phyloP scores from a whole-genome alignment of 495 filamentous ascomycete genomes.

The Penicillium samsonianum region DNA sequence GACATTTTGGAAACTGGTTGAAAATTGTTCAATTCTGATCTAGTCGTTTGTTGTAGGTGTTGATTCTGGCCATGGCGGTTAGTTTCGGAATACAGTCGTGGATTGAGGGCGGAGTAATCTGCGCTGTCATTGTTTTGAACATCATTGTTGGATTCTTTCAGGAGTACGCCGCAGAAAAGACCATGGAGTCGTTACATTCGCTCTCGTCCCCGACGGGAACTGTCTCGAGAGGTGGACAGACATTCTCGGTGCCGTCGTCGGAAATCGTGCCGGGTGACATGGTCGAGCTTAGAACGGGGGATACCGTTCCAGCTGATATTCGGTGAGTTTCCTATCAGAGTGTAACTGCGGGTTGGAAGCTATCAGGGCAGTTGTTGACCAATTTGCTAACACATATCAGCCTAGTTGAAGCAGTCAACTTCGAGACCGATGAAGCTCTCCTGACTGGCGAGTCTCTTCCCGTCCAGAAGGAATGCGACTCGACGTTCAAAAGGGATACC shows the following conservation, averaged over 20 bases:
- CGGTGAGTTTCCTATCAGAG: conserved; percentile 51
- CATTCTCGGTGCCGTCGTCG: conserved; percentile 48
- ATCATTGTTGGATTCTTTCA: conserved; percentile 66
- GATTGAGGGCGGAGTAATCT: conserved; percentile 68
- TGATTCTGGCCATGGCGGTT: conserved; percentile 65
- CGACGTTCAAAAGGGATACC: conserved; percentile 74
- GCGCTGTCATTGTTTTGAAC: conserved; percentile 64
- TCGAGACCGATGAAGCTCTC: conserved; percentile 69
- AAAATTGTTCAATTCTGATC: conserved; percentile 26
- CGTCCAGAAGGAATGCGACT: conserved; percentile 54
- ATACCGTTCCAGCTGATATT: conserved; percentile 73
- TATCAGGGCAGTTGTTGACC: conserved; percentile 51
- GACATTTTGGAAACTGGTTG: neutral
- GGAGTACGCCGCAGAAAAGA: conserved; percentile 69
- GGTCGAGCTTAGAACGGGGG: conserved; percentile 72
- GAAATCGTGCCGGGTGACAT: conserved; percentile 63
- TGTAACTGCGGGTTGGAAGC: neutral
- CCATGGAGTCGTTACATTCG: conserved; percentile 65
- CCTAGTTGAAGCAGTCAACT: conserved; percentile 56
- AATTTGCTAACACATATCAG: conserved; percentile 8
- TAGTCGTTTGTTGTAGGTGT: conserved; percentile 44
- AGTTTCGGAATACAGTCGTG: conserved; percentile 64
- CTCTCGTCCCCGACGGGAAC: conserved; percentile 59
- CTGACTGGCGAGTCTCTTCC: conserved; percentile 68
- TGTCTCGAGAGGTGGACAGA: conserved; percentile 51